A percentile compares a stretch with the other conserved stretches of the same genome.
These are phyloP conservation scores for Volvariella surrecta DNA, from an alignment of 1,284 basidiomycete species.

Conservation along the genomic window DNA sequence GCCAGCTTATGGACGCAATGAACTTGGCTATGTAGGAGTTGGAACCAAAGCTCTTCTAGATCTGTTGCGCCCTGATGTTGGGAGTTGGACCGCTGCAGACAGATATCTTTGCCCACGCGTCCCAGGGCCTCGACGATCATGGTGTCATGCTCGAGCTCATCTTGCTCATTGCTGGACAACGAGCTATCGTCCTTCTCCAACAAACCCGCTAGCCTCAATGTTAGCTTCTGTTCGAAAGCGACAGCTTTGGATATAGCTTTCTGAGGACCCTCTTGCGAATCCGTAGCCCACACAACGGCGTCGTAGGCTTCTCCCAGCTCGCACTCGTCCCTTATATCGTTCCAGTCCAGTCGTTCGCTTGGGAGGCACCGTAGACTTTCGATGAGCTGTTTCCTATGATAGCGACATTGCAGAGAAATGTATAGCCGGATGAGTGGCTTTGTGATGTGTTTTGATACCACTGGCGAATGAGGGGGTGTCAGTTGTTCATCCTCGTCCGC, in stretches of 20 bases:
- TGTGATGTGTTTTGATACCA: constrained; percentile 37
- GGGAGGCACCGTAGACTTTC: constrained; percentile 57
- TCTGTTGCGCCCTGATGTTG: constrained; percentile 35
- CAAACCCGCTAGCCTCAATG: constrained; percentile 38
- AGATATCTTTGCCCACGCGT: constrained; percentile 57
- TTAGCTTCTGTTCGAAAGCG: constrained; percentile 48
- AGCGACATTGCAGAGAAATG: constrained; percentile 64
- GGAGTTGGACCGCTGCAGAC: constrained; percentile 52
- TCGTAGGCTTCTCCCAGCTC: constrained; percentile 63
- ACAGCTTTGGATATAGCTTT: constrained; percentile 66
- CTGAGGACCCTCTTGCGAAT: constrained; percentile 54
- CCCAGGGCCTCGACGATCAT: constrained; percentile 31
- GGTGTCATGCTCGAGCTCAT: not conserved
- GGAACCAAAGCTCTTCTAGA: constrained; percentile 88
- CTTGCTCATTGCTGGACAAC: constrained; percentile 7
- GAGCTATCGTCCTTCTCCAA: constrained; percentile 19
- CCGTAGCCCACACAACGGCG: constrained; percentile 78
- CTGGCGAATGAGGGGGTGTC: constrained; percentile 13
- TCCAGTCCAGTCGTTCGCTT: constrained; percentile 48
- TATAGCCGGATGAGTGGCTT: constrained; percentile 50
- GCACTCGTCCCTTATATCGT: constrained; percentile 52
- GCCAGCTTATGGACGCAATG: constrained; percentile 63
- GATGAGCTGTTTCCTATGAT: constrained; percentile 63
- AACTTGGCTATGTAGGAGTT: constrained; percentile 75
- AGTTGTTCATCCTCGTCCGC: constrained; percentile 35